A percentile compares a stretch with the other conserved stretches of the same genome.
Conservation (phyloP, 2,329 filamentous ascomycete species). For the Stachybotrys elegans region DNA sequence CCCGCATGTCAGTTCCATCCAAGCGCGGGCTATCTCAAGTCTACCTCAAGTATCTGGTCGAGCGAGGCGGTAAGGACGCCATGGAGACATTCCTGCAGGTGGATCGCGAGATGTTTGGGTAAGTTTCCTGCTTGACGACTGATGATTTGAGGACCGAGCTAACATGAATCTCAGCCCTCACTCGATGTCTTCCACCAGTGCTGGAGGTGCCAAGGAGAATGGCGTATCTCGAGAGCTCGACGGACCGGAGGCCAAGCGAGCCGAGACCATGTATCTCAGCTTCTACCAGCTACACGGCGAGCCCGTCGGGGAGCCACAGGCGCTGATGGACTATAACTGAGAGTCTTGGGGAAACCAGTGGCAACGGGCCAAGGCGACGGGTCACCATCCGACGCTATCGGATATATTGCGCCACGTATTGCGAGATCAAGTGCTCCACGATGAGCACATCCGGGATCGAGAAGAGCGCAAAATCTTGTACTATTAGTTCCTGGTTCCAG, state of each 20-base stretch:
- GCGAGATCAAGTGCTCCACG: no score
- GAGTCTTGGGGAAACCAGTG: no score
- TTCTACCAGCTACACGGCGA: constrained; percentile 50
- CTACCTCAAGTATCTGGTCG: constrained; percentile 81
- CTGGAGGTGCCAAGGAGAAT: constrained; percentile 42
- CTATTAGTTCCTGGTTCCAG: no score
- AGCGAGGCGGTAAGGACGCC: constrained; percentile 73
- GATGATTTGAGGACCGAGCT: no score
- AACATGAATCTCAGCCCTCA: constrained; percentile 13
- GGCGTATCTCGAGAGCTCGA: constrained; percentile 42
- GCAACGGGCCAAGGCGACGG: no score
- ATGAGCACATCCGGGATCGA: no score
- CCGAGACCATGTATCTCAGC: constrained; percentile 44
- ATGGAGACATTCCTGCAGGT: constrained; percentile 82
- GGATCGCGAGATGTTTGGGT: constrained; percentile 85
- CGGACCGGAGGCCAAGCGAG: constrained; percentile 43
- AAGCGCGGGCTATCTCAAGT: constrained; percentile 71
- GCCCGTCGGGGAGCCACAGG: constrained; percentile 40
- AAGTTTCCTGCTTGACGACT: no score
- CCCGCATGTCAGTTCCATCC: constrained; percentile 58
- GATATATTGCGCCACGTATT: no score
- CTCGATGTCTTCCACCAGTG: constrained; percentile 16
- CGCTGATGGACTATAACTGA: no score
- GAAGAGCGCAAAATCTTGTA: no score
- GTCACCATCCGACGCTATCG: no score